Evolutionary conservation across 2,329 filamentous ascomycete species (phyloP), one percentile per base, ranked within the genome.

Genomic region (Claviceps sp.): DNA sequence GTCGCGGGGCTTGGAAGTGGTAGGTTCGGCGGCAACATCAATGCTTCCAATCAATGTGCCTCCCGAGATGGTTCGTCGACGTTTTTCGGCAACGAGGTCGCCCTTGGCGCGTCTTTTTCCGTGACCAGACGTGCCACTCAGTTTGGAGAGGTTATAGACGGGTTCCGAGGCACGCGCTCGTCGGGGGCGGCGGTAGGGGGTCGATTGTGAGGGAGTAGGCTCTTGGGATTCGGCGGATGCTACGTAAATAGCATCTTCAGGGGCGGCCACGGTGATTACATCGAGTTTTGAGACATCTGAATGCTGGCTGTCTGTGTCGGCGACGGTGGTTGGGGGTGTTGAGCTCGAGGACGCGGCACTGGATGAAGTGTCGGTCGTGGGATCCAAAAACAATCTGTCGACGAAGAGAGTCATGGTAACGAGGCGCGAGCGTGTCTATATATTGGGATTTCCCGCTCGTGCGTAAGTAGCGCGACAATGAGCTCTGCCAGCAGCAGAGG

Each of bases 321-420:
- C 78, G 58, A 82, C 70, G 58, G 80, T 85, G 48, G 82, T 86
- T 24, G 81, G 80, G 47, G 83, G 82, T 53, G 83, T 85, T 19
- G 79, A 83, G 59, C 71, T 75, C 26, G 73, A 69, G 48, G 77
- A 79, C 70, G 76, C 75, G 71, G 75, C 69, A 59, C 77, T 67
- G 61, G 70, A 74, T 49, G 72, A 73, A 45, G 65, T 66, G 54
- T 74, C 72, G 51, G 65, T 64, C 51, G 65, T 60, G 43, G 56
- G 50, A 38, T 53, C 56, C 38, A 57, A 60, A 54, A 66, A 62
- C 61, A 60, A 63, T 60, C 59, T 62, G 51, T 70, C 67, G 43
- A 59, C 57, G 50, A 67, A 63, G 57, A 67, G 56, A 52, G 64
- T 60, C 64, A 68, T 67, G 56, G 55, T 48, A 14, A 34, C 7